Evolutionary conservation across 1,284 basidiomycete genomes (phyloP), one percentile per base, ranked within the genome.

Genomic region (Pseudozyma tsukubaensis): DNA sequence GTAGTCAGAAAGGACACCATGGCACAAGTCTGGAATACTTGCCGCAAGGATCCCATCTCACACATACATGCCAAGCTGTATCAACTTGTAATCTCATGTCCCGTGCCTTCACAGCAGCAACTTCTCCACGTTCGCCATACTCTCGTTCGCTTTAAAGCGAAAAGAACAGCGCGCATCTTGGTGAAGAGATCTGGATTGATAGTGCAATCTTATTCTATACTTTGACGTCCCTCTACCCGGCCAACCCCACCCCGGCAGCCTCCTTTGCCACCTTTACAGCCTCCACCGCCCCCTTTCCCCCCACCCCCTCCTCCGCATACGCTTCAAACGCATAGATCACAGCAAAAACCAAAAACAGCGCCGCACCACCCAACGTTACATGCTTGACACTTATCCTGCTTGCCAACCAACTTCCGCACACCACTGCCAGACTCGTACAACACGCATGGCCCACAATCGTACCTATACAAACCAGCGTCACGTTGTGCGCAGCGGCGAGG

Each of bases 401-500:
- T 4, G 72, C 95, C 36, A 97, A 86, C 85, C 92, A 96, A 18
- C 93, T 89, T 1, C 96, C 96, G 1, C 92, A 94, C 21, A 96
- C 87, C 48, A 98, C 94, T 1, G 95, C 96, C 0, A 95, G 86
- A 5, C 90, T 89, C 0, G 96, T 98, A 85, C 96, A 99, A 64
- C 90, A 88, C 1, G 89, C 89, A 85, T 99, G 96, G 0, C 96
- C 96, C 2, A 94, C 79, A 34, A 97, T 89, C 0, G 96, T 98
- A 2, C 96, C 96, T 12, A 94, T 81, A 0, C 93, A 91, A 40
- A 99, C 93, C 42, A 97, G 88, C 77, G 89, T 89, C 6, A 91
- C 88, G 83, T 90, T 91, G 89, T 92, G 94, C 24, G 96, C 94
- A 37, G 96, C 95, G 1, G 92, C 97, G 50, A 99, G 88, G 2